Percentiles rank a stretch among this genome's conserved stretches.
Evolutionary conservation across 768 basidiomycete genomes (phyloP).

Genomic region (Phylloporus sp.): DNA sequence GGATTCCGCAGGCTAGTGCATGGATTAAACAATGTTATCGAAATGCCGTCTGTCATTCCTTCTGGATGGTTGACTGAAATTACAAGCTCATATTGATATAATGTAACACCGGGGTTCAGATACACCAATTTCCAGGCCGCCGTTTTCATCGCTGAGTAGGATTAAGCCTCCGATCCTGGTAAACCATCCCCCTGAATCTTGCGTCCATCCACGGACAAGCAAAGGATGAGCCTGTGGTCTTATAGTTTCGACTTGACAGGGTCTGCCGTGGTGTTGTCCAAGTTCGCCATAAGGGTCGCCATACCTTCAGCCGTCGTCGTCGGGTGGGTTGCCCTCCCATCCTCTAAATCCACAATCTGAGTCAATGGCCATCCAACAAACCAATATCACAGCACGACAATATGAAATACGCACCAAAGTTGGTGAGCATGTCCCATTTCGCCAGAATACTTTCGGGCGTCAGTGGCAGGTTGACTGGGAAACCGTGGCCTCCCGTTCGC

Average conservation of each 20-base stretch:
- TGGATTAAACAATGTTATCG: too few species aligned
- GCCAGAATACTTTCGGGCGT: conserved; percentile 76
- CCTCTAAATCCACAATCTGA: conserved; percentile 44
- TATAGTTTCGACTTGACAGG: conserved; percentile 52
- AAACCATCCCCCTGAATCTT: not conserved
- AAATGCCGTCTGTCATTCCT: too few species aligned
- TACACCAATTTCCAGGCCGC: too few species aligned
- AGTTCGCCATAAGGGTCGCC: conserved; percentile 68
- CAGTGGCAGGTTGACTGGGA: conserved; percentile 72
- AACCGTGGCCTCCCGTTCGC: conserved; percentile 79
- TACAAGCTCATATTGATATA: too few species aligned
- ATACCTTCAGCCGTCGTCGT: conserved; percentile 69
- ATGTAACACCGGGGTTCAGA: not conserved
- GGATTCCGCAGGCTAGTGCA: too few species aligned
- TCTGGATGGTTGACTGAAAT: too few species aligned
- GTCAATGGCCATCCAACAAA: not conserved
- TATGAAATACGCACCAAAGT: conserved; percentile 58
- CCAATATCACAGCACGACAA: not conserved
- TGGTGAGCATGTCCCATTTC: conserved; percentile 81
- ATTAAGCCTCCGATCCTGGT: too few species aligned
- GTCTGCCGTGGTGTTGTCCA: conserved; percentile 34
- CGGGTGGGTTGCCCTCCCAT: conserved; percentile 82
- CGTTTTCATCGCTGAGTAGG: not conserved
- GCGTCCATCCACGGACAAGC: too few species aligned
- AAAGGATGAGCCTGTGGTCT: not conserved